Conservation (phyloP, 176 grass and related monocot species). For the Phyllostachys edulis region DNA sequence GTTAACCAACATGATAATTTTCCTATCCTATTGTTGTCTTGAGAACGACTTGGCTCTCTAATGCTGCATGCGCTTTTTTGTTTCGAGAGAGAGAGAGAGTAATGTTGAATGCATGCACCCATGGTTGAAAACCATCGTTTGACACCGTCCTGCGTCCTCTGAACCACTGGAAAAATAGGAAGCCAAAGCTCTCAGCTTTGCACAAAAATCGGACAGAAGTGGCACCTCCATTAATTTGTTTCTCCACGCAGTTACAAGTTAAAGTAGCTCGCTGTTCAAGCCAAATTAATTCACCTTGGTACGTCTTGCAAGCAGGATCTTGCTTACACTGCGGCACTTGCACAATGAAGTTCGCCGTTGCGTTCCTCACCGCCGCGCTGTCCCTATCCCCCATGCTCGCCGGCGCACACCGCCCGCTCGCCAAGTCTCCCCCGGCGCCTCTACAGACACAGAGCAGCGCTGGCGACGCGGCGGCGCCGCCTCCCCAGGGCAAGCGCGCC, state of each 20-base stretch:
- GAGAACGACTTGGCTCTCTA: neutral
- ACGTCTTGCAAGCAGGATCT: neutral
- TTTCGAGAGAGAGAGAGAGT: neutral
- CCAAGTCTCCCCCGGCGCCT: neutral
- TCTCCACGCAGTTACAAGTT: neutral
- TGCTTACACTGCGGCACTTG: neutral
- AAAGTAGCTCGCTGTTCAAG: neutral
- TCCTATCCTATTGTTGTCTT: neutral
- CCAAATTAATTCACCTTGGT: neutral
- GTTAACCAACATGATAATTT: neutral
- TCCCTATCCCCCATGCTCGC: neutral
- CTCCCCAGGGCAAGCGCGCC: neutral
- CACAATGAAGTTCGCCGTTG: neutral
- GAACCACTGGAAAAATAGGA: constrained; percentile 40
- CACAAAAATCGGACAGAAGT: neutral
- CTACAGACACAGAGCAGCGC: neutral
- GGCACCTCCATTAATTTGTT: neutral
- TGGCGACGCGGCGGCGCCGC: neutral
- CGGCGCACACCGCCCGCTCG: constrained; percentile 22
- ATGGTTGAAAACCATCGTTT: neutral
- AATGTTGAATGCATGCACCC: neutral
- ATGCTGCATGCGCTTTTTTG: neutral
- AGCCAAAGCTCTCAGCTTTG: neutral
- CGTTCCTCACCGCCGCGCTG: constrained; percentile 8
- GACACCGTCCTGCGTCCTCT: constrained; percentile 27